These are phyloP conservation scores for Ramaria sp. DNA, from an alignment of 768 basidiomycete species.

Conservation along the genomic window DNA sequence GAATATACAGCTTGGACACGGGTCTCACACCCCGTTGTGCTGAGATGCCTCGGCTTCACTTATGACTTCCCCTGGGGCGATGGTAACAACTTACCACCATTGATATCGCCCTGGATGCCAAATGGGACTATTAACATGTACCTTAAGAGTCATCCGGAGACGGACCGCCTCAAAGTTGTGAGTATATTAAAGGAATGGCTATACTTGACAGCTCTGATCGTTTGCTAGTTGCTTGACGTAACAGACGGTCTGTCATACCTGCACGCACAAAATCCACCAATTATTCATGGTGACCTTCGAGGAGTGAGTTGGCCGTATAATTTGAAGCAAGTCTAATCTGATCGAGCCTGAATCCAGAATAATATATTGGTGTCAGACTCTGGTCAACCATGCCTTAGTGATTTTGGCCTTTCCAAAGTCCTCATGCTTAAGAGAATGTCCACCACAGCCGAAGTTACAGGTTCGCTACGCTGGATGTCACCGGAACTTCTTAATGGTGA, in stretches of 20 bases:
- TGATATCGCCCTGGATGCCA: constrained; percentile 2
- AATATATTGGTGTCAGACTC: constrained; percentile 37
- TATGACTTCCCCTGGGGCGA: neutral
- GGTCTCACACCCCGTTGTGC: neutral
- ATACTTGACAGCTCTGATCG: neutral
- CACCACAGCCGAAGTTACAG: constrained; percentile 16
- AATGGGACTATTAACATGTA: neutral
- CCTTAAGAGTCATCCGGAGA: neutral
- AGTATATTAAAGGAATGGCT: neutral
- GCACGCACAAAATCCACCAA: constrained; percentile 29
- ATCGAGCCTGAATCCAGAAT: constrained; percentile 21
- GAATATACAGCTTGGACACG: no score
- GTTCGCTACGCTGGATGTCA: constrained; percentile 21
- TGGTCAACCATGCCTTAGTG: constrained; percentile 35
- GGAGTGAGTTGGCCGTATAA: no score
- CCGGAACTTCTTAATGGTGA: constrained; percentile 19
- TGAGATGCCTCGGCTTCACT: neutral
- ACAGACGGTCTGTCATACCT: constrained; percentile 31
- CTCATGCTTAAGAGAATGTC: constrained; percentile 3
- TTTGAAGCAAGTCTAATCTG: neutral
- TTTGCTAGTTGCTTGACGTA: constrained; percentile 31
- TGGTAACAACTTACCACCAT: neutral
- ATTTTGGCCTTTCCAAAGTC: constrained; percentile 33
- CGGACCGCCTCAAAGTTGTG: neutral
- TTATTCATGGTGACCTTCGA: no score